Evolutionary conservation across 805 yeast species (phyloP), one percentile per base, ranked within the genome.

Genomic region (Metschnikowia noctiluminum): DNA sequence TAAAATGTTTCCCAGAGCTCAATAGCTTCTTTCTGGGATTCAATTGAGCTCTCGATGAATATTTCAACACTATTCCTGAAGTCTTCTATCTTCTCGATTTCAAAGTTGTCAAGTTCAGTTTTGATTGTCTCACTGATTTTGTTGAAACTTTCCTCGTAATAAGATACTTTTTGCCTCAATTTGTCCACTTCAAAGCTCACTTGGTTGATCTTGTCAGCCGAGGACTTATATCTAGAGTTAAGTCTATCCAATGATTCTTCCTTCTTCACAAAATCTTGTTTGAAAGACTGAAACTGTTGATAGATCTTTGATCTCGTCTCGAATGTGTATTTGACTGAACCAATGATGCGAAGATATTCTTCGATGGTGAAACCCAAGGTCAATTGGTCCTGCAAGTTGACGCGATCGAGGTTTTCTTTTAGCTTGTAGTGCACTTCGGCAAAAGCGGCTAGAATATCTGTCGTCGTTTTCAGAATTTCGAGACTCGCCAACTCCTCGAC

Each of bases 1-100:
- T 89, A 90, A 62, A 92, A 94, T 0, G 90, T 82, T 64, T 87
- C 94, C 89, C 92, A 87, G n/a, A 85, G 65, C 62, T 87, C 95
- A 50, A 87, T 87, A 31, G 86, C 82, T 64, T 90, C 97, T 69
- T 94, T 94, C 67, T 94, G 99, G 31, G 90, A 78, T 67, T 94
- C 99, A 46, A 91, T 87, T 26, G 94, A 80, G 45, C 94, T 82
- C 65, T 94, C 98, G 62, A 95, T 78, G 60, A 84, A 91, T 11
- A 92, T 85, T 66, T 94, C 99, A 45, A 92, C 87, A 53, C 90
- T 80, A 60, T 87, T 87, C 62, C 96, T 80, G 67, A 92, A 89
- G 59, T 91, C 98, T 35, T 79, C 82, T 34, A 89, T 78, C 58
- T 84, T 87, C 49, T 86, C 92, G 39, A 73, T 70, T 62, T 89